Conservation (phyloP, 306 rosid genomes). For the Sesbania bispinosa region DNA sequence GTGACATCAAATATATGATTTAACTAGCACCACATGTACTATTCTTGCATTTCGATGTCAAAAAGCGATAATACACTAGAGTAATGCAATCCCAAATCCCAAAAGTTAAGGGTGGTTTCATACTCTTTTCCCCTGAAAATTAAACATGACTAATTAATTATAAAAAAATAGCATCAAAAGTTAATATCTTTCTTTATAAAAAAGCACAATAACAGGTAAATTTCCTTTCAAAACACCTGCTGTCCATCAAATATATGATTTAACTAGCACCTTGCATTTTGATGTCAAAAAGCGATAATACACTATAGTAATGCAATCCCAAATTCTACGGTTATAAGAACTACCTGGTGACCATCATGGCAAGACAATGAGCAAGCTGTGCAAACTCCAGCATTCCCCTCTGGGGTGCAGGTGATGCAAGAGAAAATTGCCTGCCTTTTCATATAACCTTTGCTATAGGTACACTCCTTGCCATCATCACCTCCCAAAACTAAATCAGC, state of each 20-base stretch:
- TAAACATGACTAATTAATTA: neutral
- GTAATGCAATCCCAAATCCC: no score
- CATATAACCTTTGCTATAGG: conserved; percentile 86
- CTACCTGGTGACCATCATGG: conserved; percentile 98
- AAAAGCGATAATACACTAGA: no score
- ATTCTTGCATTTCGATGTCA: neutral
- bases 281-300: neutral
- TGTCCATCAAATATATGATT: neutral
- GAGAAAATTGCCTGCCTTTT: conserved; percentile 98
- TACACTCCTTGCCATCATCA: conserved; percentile 96
- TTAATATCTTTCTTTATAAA: neutral
- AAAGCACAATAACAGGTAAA: neutral
- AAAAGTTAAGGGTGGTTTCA: no score
- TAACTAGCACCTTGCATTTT: neutral
- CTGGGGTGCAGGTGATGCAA: conserved; percentile 92
- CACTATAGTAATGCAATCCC: conserved; percentile 8
- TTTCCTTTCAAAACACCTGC: neutral
- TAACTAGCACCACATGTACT: neutral
- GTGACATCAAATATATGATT: neutral
- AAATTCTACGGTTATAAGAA: neutral
- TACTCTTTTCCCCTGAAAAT: no score
- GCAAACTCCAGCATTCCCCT: conserved; percentile 98
- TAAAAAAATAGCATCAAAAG: neutral
- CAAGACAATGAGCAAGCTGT: conserved; percentile 99
- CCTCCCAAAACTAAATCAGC: conserved; percentile 97